phyloP scores from a whole-genome alignment of 768 basidiomycete species.

The Nidularia sp. region DNA sequence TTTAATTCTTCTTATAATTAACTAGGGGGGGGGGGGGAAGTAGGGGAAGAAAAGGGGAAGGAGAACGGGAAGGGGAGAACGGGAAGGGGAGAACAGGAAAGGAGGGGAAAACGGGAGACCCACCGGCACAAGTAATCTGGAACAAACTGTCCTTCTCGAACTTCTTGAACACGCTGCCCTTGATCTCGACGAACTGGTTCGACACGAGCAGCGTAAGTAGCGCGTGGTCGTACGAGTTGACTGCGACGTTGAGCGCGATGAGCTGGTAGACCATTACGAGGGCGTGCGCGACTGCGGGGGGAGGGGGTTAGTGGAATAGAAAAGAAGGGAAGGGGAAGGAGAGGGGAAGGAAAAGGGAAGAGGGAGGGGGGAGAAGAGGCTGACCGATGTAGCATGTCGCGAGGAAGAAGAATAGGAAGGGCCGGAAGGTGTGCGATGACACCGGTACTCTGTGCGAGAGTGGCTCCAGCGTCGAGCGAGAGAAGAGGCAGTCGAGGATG shows the following conservation, averaged over 20 bases:
- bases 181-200: slow-evolving; percentile 99
- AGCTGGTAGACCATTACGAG: slow-evolving; percentile 97
- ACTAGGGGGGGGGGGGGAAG: too few relatives aligned
- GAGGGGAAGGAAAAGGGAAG: too few relatives aligned
- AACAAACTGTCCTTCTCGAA: slow-evolving; percentile 99
- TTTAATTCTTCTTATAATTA: too few relatives aligned
- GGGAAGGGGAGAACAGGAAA: background rate
- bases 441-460: slow-evolving; percentile 60
- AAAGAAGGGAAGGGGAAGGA: too few relatives aligned
- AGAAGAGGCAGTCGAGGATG: slow-evolving; percentile 93
- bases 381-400: slow-evolving; percentile 81
- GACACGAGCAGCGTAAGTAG: slow-evolving; percentile 91
- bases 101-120: slow-evolving; percentile 6
- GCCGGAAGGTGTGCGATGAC: slow-evolving; percentile 65
- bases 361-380: slow-evolving; percentile 11
- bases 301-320: too few relatives aligned
- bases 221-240: slow-evolving; percentile 97
- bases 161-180: slow-evolving; percentile 98
- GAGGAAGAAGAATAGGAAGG: slow-evolving; percentile 79
- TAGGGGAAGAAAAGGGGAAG: background rate
- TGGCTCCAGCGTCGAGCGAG: slow-evolving; percentile 80
- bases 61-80: background rate
- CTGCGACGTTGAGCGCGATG: slow-evolving; percentile 91
- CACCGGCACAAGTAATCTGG: slow-evolving; percentile 96
- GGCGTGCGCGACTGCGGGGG: slow-evolving; percentile 68